A percentile compares a stretch with the other conserved stretches of the same genome.
phyloP scores from a whole-genome alignment of 2,329 filamentous ascomycete species.

The Metarhizium guizhouense region DNA sequence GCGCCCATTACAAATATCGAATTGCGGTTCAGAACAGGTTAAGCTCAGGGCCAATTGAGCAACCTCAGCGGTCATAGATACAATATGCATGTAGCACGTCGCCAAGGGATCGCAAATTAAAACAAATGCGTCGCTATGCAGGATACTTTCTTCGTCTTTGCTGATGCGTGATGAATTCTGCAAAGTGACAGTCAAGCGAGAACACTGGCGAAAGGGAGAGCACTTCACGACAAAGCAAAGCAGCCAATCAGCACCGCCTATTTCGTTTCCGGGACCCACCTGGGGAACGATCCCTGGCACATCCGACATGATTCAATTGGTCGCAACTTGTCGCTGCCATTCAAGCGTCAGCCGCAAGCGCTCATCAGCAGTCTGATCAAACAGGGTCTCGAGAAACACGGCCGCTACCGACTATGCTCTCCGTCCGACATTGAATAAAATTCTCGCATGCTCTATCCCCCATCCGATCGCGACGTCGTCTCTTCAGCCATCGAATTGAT shows the following conservation, averaged over 20 bases:
- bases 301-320: slow-evolving; percentile 4
- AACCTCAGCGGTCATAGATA: background rate
- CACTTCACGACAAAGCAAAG: no score
- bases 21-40: background rate
- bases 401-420: background rate
- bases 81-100: background rate
- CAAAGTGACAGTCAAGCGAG: no score
- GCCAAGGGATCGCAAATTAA: no score
- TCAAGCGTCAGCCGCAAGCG: background rate
- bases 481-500: slow-evolving; percentile 1
- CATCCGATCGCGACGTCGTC: background rate
- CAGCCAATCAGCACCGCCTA: no score
- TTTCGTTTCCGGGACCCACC: background rate
- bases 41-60: background rate
- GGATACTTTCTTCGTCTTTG: no score
- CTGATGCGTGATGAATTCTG: no score
- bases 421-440: background rate
- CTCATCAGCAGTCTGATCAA: background rate
- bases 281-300: background rate
- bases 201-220: no score
- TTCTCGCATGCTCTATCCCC: background rate
- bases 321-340: slow-evolving; percentile 1
- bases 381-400: background rate
- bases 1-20: background rate
- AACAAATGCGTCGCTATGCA: no score